Evolutionary conservation across 352 stramenopile species (phyloP).

Genomic region (Pythium biforme): DNA sequence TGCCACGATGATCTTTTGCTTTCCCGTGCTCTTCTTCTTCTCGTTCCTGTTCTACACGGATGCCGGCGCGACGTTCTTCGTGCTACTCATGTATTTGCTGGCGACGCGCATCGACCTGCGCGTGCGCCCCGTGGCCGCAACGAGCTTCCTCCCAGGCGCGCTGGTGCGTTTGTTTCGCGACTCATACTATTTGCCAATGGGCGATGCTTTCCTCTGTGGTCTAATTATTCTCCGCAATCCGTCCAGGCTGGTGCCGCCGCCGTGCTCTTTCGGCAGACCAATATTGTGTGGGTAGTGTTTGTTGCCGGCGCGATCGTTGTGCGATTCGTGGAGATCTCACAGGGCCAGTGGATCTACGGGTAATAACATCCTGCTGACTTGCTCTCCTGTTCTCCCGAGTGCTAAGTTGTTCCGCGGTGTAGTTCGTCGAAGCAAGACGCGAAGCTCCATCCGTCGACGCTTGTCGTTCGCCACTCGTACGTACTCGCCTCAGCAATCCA

Average conservation of each 20-base stretch:
- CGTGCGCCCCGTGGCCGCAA: conserved; percentile 30
- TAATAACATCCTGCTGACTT: conserved; percentile 15
- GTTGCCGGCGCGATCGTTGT: conserved; percentile 74
- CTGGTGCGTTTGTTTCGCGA: conserved; percentile 32
- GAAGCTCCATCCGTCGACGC: conserved; percentile 10
- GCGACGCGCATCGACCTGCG: conserved; percentile 51
- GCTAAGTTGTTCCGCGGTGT: neutral
- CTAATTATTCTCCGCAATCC: conserved; percentile 10
- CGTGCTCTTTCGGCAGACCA: conserved; percentile 89
- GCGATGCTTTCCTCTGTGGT: too few relatives aligned
- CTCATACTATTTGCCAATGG: too few relatives aligned
- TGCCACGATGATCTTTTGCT: conserved; percentile 63
- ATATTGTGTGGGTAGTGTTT: conserved; percentile 91
- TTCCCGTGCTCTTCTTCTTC: conserved; percentile 88
- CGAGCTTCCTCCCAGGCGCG: conserved; percentile 59
- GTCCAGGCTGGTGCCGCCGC: conserved; percentile 62
- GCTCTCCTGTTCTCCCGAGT: neutral
- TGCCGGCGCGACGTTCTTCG: conserved; percentile 80
- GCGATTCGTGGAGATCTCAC: conserved; percentile 60
- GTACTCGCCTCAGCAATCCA: neutral
- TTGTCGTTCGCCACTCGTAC: conserved; percentile 19
- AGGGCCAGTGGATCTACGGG: conserved; percentile 74
- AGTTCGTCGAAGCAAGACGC: conserved; percentile 26
- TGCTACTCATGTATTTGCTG: conserved; percentile 80
- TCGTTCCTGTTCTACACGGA: conserved; percentile 91